Evolutionary conservation across 345 rosid species (phyloP), one percentile per base, ranked within the genome.

Genomic region (Eutrema heterophyllum): DNA sequence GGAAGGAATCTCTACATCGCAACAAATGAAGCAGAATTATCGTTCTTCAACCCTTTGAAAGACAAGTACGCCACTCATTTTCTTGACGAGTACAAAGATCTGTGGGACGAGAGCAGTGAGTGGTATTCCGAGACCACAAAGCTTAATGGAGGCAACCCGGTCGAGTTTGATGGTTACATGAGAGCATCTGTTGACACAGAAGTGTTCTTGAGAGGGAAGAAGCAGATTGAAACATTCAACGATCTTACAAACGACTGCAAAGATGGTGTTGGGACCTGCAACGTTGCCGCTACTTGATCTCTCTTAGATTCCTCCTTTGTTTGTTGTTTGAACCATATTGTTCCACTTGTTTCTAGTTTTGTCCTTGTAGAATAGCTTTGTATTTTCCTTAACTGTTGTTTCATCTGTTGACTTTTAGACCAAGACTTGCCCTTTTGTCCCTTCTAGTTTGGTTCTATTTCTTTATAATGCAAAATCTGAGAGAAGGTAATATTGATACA

Each of bases 111-210:
- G 79, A 88, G 76, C 68, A 89, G 96, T 7, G 96, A 92, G 77
- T 95, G 99, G 99, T 84, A 92, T 75, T 82, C 88, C 7, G 97
- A 95, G 68, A 95, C 96, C 15, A 83, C 79, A 10, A 86, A 83
- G 79, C 99, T 95, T 14, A 90, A 88, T 79, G 86, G 86, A 40
- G 97, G 91, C 2, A 81, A 80, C 64, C 92, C 95, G 0, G 97
- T 94, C 0, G 93, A 94, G 66, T 91, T 94, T 45, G 98, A 94
- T 30, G 96, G 96, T 35, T 94, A 94, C 82, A 91, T 91, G 97
- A 89, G 89, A 58, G 91, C 79, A 9, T 89, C 92, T 32, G 88
- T 91, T 2, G 97, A 89, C 68, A 89, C 98, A 4, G 96, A 94
- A 83, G 92, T 94, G 43, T 91, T 94, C 84, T 76, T 94, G 79